Evolutionary conservation across 106 monocot genomes (phyloP), one percentile per base, ranked within the genome.

Genomic region (Dioscorea zingiberensis): DNA sequence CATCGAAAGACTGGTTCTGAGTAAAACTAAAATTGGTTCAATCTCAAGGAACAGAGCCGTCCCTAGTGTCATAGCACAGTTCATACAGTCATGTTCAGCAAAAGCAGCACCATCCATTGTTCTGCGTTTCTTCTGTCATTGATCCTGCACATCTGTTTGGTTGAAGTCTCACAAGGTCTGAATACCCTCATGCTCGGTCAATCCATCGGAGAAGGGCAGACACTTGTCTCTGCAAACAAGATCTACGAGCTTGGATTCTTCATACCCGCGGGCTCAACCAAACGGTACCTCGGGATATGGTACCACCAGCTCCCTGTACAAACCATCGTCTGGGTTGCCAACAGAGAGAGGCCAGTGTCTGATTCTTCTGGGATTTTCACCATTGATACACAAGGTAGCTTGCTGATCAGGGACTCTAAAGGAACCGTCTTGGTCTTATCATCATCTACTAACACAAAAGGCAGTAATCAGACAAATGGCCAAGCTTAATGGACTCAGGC

Each of bases 271-370:
- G 11, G 11, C 2, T 48, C 60, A n/a, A 16, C 18, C 1, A 19
- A 38, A 0, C 21, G 17, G 13, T 72, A 72, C 64, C 23, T 72
- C 14, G 72, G 72, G 7, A 56, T 72, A 56, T 55, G 64, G 72
- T 72, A 72, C 44, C 5, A 64, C 44, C 23, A 44, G 28, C 21
- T 55, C 9, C 55, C 63, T 15, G 21, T 4, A 4, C 12, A 38
- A 32, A 26, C 27, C 21, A 47, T 72, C 11, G 28, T 72, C 13
- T 72, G 72, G 72, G 72, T 72, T 6, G 72, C 63, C 38, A 72
- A 72, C 64, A 0, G 63, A 13, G 54, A 46, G 10, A 62, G 4
- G 8, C 62, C 62, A 2, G 15, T 62, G 3, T 7, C 30, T 9
- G 44, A 44, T 23, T 32, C 62, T 38, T n/a, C 62, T 25, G 62